Base-by-base conservation (phyloP, 2,329 filamentous ascomycete species). In the Thielaviopsis ethacetica region DNA sequence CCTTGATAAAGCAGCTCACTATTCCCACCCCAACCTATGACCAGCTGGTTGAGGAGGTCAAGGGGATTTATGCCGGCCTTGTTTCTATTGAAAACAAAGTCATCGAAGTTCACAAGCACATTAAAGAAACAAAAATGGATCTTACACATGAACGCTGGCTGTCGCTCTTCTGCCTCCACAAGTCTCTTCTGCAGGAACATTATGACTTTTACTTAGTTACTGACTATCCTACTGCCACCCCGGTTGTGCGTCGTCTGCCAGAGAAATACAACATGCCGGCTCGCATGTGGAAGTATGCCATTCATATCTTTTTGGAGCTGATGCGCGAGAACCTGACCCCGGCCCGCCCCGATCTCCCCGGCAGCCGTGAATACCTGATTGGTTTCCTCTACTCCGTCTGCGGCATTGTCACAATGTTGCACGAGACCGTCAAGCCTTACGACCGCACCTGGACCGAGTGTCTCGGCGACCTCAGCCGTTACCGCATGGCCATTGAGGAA, bases 381-480 rank as follows among this genome's bases (percentile, higher is more conserved):
- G 83, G 84, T 0, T 97, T 95, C 59, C 89, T 97, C 0, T 94
- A 94, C 62, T 71, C 91, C 17, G 85, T 90, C 0, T 97, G 96
- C 63, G 86, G 85, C 1, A 94, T 95, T 82, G 88, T 96, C 79
- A 85, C 88, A 0, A 70, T 96, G 0, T 71, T 96, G 0, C 86
- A 90, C 61, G 91, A 97, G 65, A 95, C 88, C 0, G 88, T 95
- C 0, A 83, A 86, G 0, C 76, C 80, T 0, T 96, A 95, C 63
- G 80, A 86, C 57, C 86, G 93, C 60, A 95, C 88, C 0, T 97
- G 91, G 91, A 88, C 95, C 9, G 91, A 96, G 64, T 96, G 91
- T 57, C 72, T 97, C 0, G 91, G 91, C 0, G 91, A 97, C 66
- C 71, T 97, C 0, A 86, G 85, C 0, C 76, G 91, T 21, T 96